phyloP scores from a whole-genome alignment of 768 basidiomycete genomes.

The Hygrocybe punicea region DNA sequence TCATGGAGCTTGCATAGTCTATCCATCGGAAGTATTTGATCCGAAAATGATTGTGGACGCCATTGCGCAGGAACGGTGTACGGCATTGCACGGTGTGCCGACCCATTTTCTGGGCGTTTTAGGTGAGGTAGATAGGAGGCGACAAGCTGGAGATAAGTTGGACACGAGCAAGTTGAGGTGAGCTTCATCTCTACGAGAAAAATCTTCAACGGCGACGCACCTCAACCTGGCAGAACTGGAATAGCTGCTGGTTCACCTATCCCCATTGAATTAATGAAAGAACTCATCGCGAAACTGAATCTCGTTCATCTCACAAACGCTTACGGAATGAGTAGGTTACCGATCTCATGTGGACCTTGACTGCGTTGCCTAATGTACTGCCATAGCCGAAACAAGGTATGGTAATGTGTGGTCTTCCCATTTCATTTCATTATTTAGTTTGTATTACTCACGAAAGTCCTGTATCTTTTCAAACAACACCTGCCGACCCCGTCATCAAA shows the following conservation, averaged over 20 bases:
- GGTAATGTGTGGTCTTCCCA: not conserved
- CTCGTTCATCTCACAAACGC: conserved; percentile 69
- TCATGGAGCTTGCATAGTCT: conserved; percentile 71
- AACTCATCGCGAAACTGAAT: conserved; percentile 63
- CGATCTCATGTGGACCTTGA: not conserved
- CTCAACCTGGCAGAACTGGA: conserved; percentile 54
- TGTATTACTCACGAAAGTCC: conserved; percentile 46
- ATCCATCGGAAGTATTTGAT: conserved; percentile 64
- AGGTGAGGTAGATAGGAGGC: conserved; percentile 58
- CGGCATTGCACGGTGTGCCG: conserved; percentile 79
- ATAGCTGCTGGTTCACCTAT: conserved; percentile 79
- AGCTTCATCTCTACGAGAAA: conserved; percentile 8
- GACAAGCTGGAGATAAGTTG: conserved; percentile 41
- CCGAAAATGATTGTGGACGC: conserved; percentile 68
- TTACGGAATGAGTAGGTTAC: conserved; percentile 79
- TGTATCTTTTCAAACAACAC: conserved; percentile 77
- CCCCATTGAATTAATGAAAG: conserved; percentile 77
- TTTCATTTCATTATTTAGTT: not conserved
- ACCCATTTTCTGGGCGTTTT: conserved; percentile 81
- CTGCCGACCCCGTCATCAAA: conserved; percentile 64
- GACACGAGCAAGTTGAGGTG: conserved; percentile 58
- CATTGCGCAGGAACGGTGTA: conserved; percentile 64
- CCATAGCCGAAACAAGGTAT: conserved; percentile 68
- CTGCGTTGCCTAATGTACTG: not conserved
- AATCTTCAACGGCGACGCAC: not conserved